phyloP scores from a whole-genome alignment of 495 filamentous ascomycete genomes.

The Bacidia rubella region DNA sequence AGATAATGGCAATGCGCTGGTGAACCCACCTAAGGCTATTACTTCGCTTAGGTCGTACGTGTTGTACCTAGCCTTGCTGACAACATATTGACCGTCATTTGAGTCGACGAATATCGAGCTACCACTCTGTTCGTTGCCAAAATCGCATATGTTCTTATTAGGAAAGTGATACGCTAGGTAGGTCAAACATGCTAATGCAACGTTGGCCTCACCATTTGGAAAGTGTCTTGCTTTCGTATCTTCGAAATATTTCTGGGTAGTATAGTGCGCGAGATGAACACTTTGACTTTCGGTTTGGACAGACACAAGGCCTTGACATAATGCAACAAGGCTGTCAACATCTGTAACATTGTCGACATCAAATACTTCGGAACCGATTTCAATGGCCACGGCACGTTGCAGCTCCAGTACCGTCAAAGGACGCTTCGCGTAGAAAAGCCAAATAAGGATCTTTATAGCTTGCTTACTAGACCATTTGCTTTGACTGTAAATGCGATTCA shows the following conservation, averaged over 20 bases:
- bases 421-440: slow-evolving; percentile 14
- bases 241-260: slow-evolving; percentile 22
- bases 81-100: background rate
- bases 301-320: slow-evolving; percentile 21
- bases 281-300: slow-evolving; percentile 20
- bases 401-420: slow-evolving; percentile 15
- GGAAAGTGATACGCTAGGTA: slow-evolving; percentile 10
- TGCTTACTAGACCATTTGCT: background rate
- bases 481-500: slow-evolving; percentile 19
- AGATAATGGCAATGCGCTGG: background rate
- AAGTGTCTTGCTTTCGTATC: slow-evolving; percentile 1
- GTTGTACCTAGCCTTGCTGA: background rate
- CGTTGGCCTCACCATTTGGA: slow-evolving; percentile 7
- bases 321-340: slow-evolving; percentile 25
- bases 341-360: slow-evolving; percentile 27
- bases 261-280: slow-evolving; percentile 22
- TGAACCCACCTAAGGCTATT: background rate
- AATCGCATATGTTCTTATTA: background rate
- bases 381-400: slow-evolving; percentile 26
- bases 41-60: background rate
- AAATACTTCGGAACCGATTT: slow-evolving; percentile 18
- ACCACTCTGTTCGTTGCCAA: slow-evolving; percentile 1
- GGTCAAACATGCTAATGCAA: slow-evolving; percentile 14
- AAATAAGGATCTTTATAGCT: slow-evolving; percentile 8
- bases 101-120: background rate